Evolutionary conservation across 768 basidiomycete species (phyloP).

Genomic region (Tulasnella sp.): DNA sequence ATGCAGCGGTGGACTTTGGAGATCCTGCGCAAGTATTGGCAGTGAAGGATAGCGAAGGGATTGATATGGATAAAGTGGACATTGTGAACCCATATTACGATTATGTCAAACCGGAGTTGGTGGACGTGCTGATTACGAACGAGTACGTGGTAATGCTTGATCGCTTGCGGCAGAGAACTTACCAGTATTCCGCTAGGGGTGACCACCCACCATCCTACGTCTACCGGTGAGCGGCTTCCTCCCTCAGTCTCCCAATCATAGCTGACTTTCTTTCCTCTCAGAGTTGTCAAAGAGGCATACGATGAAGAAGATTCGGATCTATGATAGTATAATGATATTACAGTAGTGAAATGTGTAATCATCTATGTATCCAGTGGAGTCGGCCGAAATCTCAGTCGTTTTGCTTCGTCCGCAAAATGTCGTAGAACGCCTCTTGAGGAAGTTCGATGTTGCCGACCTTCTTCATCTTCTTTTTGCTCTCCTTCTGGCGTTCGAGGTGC

Average conservation of each 20-base stretch:
- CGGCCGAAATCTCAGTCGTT: not conserved
- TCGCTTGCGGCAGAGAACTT: not conserved
- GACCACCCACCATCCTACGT: conserved; percentile 96
- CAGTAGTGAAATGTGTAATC: not conserved
- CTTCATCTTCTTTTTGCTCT: conserved; percentile 87
- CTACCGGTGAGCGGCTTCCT: conserved; percentile 56
- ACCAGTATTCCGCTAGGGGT: conserved; percentile 52
- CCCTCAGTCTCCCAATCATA: not conserved
- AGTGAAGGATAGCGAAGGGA: conserved; percentile 70
- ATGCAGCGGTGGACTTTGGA: conserved; percentile 77
- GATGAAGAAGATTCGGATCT: conserved; percentile 91
- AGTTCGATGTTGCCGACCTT: conserved; percentile 82
- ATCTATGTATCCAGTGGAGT: not conserved
- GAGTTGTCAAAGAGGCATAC: conserved; percentile 88
- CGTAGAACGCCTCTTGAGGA: conserved; percentile 94
- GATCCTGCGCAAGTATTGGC: conserved; percentile 47
- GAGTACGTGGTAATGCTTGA: conserved; percentile 58
- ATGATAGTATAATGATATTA: conserved; percentile 36
- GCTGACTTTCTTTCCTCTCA: conserved; percentile 36
- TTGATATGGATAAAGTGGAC: conserved; percentile 78
- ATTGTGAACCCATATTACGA: conserved; percentile 96
- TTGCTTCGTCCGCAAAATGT: conserved; percentile 67
- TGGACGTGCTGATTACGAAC: conserved; percentile 94
- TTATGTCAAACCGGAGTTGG: conserved; percentile 86
- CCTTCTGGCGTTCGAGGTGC: conserved; percentile 67